Percentiles rank a stretch among this genome's conserved stretches.
These are phyloP conservation scores for Mycena citricolor DNA, from an alignment of 1,284 basidiomycete species.

Conservation along the genomic window DNA sequence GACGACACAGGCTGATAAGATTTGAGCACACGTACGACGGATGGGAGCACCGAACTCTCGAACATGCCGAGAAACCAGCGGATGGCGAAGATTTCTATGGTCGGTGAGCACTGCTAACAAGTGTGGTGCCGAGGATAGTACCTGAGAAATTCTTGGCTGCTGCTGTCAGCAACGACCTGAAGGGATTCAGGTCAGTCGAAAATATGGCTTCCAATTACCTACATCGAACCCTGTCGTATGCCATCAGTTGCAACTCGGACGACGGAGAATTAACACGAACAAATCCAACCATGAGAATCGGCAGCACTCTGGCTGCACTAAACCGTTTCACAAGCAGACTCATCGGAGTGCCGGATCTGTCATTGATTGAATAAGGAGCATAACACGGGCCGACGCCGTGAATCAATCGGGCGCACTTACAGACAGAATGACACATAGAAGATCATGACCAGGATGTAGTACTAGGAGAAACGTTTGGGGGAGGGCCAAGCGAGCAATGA, in stretches of 20 bases:
- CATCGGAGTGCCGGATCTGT: conserved; percentile 48
- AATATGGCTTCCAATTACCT: conserved; percentile 8
- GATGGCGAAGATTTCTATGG: conserved; percentile 43
- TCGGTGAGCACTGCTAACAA: neutral
- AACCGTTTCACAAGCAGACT: conserved; percentile 47
- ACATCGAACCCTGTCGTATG: conserved; percentile 39
- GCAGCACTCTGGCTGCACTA: conserved; percentile 47
- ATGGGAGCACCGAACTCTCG: conserved; percentile 48
- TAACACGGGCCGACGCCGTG: neutral
- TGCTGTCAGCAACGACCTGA: conserved; percentile 40
- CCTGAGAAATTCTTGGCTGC: conserved; percentile 43
- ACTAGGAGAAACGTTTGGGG: conserved; percentile 29
- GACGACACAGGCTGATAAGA: neutral
- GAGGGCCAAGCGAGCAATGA: neutral
- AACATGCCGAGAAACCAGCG: conserved; percentile 48
- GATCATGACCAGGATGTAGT: conserved; percentile 49
- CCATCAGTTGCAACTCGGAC: conserved; percentile 1
- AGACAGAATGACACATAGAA: conserved; percentile 48
- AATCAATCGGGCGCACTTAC: conserved; percentile 25
- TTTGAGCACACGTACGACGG: conserved; percentile 29
- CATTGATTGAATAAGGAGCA: neutral
- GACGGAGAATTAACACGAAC: conserved; percentile 27
- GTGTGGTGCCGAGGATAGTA: conserved; percentile 15
- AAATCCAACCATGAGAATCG: conserved; percentile 50
- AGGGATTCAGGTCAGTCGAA: too few relatives aligned